Conservation (phyloP, 2,329 filamentous ascomycete genomes). For the Colletotrichum brevisporum region DNA sequence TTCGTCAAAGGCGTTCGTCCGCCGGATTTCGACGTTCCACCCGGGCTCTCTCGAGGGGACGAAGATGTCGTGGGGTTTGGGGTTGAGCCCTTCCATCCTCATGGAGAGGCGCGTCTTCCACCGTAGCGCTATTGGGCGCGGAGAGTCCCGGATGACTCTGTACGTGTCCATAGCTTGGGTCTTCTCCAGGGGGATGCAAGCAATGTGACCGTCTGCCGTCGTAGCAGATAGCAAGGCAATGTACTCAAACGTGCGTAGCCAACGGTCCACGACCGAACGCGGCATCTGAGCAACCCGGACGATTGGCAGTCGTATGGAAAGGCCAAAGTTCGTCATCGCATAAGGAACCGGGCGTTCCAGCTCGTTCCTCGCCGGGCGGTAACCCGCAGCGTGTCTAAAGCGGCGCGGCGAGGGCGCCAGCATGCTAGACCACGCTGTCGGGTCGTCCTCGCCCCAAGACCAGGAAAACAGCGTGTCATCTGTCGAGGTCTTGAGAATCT, state of each 20-base stretch:
- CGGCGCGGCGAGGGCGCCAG: slow-evolving; percentile 31
- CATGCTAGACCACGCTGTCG: slow-evolving; percentile 27
- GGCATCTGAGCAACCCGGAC: slow-evolving; percentile 8
- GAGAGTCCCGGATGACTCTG: slow-evolving; percentile 19
- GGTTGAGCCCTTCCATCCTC: neutral
- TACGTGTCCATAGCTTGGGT: slow-evolving; percentile 4
- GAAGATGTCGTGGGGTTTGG: slow-evolving; percentile 14
- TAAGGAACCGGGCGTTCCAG: slow-evolving; percentile 23
- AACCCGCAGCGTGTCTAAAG: slow-evolving; percentile 21
- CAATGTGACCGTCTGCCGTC: slow-evolving; percentile 1
- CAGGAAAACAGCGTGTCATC: slow-evolving; percentile 39
- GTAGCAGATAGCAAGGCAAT: slow-evolving; percentile 9
- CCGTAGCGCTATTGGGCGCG: slow-evolving; percentile 12
- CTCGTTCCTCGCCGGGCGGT: slow-evolving; percentile 18
- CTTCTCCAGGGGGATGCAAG: slow-evolving; percentile 23
- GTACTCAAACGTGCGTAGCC: slow-evolving; percentile 12
- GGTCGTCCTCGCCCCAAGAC: slow-evolving; percentile 35
- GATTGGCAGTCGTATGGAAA: slow-evolving; percentile 29
- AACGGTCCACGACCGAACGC: neutral
- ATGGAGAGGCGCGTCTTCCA: neutral
- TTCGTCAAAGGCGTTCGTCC: neutral
- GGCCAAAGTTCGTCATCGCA: slow-evolving; percentile 36
- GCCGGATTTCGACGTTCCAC: neutral
- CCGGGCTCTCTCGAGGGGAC: slow-evolving; percentile 24
- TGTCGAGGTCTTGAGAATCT: slow-evolving; percentile 33